These are phyloP conservation scores for Carnegiea gigantea DNA, from an alignment of 179 eudicot genomes.

Conservation along the genomic window DNA sequence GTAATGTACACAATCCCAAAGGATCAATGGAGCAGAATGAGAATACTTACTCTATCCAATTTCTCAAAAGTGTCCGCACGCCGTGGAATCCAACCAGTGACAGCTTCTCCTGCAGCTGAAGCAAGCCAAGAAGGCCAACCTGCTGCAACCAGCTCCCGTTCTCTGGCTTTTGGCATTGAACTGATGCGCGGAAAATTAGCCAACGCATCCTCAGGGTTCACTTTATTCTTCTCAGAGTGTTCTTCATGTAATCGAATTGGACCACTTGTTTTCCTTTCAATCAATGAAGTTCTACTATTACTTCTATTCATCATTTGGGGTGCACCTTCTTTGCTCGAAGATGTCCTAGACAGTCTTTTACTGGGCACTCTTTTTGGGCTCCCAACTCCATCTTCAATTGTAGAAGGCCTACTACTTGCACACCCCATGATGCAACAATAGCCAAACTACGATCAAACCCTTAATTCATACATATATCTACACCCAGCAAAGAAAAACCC, in stretches of 20 bases:
- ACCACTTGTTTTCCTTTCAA: conserved; percentile 51
- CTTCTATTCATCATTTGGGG: conserved; percentile 44
- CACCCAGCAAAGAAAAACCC: neutral
- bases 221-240: conserved; percentile 41
- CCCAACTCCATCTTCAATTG: conserved; percentile 36
- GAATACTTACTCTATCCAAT: conserved; percentile 59
- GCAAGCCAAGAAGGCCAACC: conserved; percentile 97
- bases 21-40: neutral
- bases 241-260: conserved; percentile 50
- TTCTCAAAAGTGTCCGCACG: conserved; percentile 66
- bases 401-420: conserved; percentile 50
- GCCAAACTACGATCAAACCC: conserved; percentile 7
- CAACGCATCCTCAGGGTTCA: conserved; percentile 37
- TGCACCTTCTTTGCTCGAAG: conserved; percentile 46
- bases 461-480: conserved; percentile 12
- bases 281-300: conserved; percentile 36
- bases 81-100: conserved; percentile 75
- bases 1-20: neutral
- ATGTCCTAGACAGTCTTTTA: conserved; percentile 27
- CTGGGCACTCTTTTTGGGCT: conserved; percentile 37
- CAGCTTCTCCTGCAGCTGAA: conserved; percentile 74
- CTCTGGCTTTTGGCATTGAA: conserved; percentile 47
- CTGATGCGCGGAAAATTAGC: conserved; percentile 30
- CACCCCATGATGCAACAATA: conserved; percentile 49
- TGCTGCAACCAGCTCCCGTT: conserved; percentile 75